phyloP scores from a whole-genome alignment of 2,329 filamentous ascomycete species.

The Penicillium brasilianum region DNA sequence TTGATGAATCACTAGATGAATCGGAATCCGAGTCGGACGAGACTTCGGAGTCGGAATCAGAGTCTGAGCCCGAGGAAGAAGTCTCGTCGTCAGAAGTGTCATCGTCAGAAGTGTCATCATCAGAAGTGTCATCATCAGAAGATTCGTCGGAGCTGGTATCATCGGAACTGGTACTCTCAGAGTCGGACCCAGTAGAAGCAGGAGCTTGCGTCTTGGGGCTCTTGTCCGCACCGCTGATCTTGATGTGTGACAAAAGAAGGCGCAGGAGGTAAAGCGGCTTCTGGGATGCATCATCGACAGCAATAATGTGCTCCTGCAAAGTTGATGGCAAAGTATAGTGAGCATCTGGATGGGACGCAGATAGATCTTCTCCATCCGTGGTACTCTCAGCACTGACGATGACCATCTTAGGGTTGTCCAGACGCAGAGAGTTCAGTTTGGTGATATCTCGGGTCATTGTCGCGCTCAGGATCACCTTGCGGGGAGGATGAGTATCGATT shows the following conservation, averaged over 20 bases:
- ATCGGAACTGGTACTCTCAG: constrained; percentile 41
- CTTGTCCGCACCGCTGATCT: constrained; percentile 22
- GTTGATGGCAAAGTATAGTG: constrained; percentile 65
- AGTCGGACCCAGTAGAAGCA: constrained; percentile 15
- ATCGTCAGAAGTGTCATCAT: constrained; percentile 42
- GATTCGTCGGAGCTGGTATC: constrained; percentile 42
- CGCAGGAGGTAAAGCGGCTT: constrained; percentile 87
- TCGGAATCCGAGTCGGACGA: constrained; percentile 30
- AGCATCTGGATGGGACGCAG: constrained; percentile 32
- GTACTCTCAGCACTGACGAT: constrained; percentile 66
- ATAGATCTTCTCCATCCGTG: constrained; percentile 26
- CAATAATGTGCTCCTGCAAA: constrained; percentile 69
- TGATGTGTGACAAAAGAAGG: constrained; percentile 61
- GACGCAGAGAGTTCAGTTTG: constrained; percentile 73
- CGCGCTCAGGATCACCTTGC: constrained; percentile 86
- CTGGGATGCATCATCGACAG: constrained; percentile 69
- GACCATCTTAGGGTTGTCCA: constrained; percentile 76
- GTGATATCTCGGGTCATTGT: constrained; percentile 89
- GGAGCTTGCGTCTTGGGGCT: constrained; percentile 11
- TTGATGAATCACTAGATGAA: constrained; percentile 12
- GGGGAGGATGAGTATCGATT: constrained; percentile 55
- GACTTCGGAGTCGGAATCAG: constrained; percentile 33
- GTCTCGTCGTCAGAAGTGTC: constrained; percentile 36
- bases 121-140: constrained; percentile 39
- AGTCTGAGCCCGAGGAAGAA: constrained; percentile 35